Percentiles rank a stretch among this genome's conserved stretches.
Evolutionary conservation across 805 yeast species (phyloP).

Genomic region (Wickerhamomyces silvicola): DNA sequence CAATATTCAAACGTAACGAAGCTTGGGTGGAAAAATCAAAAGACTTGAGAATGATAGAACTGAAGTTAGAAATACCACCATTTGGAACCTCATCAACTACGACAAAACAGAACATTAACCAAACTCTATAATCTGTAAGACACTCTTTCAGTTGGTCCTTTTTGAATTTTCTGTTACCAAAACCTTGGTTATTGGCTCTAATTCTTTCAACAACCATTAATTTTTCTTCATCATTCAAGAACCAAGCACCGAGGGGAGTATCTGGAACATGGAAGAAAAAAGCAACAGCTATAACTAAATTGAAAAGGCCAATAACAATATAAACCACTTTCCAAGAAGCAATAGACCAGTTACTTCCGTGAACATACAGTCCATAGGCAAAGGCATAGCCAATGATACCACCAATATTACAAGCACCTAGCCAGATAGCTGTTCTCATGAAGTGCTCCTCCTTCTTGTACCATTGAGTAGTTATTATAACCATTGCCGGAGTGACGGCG

Average conservation of each 20-base stretch:
- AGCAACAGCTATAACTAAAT: constrained; percentile 43
- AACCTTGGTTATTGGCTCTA: constrained; percentile 50
- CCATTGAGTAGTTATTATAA: constrained; percentile 52
- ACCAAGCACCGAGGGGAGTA: constrained; percentile 44
- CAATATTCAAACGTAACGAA: constrained; percentile 25
- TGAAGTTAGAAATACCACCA: constrained; percentile 36
- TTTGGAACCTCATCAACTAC: constrained; percentile 40
- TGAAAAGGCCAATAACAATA: constrained; percentile 53
- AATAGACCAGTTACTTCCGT: constrained; percentile 33
- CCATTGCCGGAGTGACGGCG: constrained; percentile 50
- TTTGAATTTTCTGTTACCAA: constrained; percentile 50
- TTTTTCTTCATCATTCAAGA: constrained; percentile 39
- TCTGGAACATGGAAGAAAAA: constrained; percentile 50
- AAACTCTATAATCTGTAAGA: constrained; percentile 41
- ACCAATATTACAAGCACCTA: constrained; percentile 41
- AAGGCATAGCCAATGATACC: constrained; percentile 43
- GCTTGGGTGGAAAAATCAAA: constrained; percentile 8
- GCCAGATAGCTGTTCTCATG: constrained; percentile 36
- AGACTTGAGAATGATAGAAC: constrained; percentile 13
- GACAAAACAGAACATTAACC: constrained; percentile 38
- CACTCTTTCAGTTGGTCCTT: constrained; percentile 48
- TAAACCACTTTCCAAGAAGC: constrained; percentile 57
- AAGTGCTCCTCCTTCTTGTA: constrained; percentile 44
- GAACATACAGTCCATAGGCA: constrained; percentile 44
- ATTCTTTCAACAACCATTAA: constrained; percentile 44